Base-by-base conservation (phyloP, 345 rosid species). In the Acer negundo region DNA sequence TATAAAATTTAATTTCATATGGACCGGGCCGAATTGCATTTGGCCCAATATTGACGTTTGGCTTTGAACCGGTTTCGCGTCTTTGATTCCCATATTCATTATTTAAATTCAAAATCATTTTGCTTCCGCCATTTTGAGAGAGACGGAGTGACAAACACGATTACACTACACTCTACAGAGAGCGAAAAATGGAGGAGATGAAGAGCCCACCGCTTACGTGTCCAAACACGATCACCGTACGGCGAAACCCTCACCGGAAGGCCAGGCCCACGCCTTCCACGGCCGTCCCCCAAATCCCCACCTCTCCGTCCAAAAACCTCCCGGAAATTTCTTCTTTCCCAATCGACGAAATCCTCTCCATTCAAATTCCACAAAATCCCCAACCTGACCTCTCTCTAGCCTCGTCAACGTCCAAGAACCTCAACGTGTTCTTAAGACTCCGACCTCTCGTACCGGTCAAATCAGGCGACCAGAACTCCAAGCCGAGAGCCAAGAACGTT, bases 161-260 rank as follows among this genome's bases (percentile, higher is more conserved):
- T 12, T 15, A 13, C 16, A 49, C 55, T 15, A 1, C 19, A 53
- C 58, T 53, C 20, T 1, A 16, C 7, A 6, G 46, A 42, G 75
- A 67, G 69, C 70, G 35, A 62, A 66, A 59, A 59, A 59, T 59
- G 62, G 79, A 84, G 86, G 90, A 84, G 61, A 35, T 35, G 59
- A 79, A 62, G 8, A 86, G 85, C 62, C 84, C 90, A 19, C 82
- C 90, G n/a, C 82, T 78, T 49, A 70, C 82, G 6, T 87, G 93
- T 73, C 90, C 92, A 6, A 75, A 69, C 51, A 85, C 93, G 7
- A 85, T 84, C 17, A 90, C 94, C 13, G 85, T 86, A 35, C 90
- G 98, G 38, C 85, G 98, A 7, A 95, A 95, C 73, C 98, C 98
- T 80, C 87, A 73, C 47, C 87, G 98, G 66, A 85, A 78, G 71